A percentile compares a stretch with the other conserved stretches of the same genome.
These are phyloP conservation scores for Vanilla planifolia DNA, from an alignment of 106 monocot species.

Conservation along the genomic window DNA sequence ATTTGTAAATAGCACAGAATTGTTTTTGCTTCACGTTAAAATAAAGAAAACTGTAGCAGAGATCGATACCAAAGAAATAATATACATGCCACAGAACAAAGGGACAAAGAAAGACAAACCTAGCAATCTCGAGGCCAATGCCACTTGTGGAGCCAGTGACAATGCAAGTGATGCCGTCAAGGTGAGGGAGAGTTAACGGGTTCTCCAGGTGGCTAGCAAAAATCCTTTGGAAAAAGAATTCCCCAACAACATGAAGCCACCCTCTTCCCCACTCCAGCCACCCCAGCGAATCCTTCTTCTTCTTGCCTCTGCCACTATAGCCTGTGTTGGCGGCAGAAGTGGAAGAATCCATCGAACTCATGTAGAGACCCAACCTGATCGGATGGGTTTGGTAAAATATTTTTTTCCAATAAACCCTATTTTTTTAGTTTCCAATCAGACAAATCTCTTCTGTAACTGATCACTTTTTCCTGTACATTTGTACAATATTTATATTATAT, in stretches of 20 bases:
- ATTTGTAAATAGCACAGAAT: no score
- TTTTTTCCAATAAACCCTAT: no score
- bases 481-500: no score
- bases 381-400: no score
- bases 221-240: slow-evolving; percentile 95
- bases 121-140: slow-evolving; percentile 81
- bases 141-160: slow-evolving; percentile 94
- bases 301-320: slow-evolving; percentile 12
- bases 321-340: not conserved
- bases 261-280: slow-evolving; percentile 91
- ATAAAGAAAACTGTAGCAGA: no score
- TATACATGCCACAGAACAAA: not conserved
- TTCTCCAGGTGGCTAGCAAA: slow-evolving; percentile 81
- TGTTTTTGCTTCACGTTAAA: no score
- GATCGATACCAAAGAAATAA: no score
- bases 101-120: slow-evolving; percentile 21
- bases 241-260: slow-evolving; percentile 52
- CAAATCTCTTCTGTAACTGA: no score
- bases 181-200: slow-evolving; percentile 61
- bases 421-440: no score
- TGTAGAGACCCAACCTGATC: no score
- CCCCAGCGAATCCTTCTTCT: slow-evolving; percentile 68
- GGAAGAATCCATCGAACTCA: not conserved
- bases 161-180: slow-evolving; percentile 60
- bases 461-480: no score